Base-by-base conservation (phyloP, 805 yeast species). In the Pichia manshurica region DNA sequence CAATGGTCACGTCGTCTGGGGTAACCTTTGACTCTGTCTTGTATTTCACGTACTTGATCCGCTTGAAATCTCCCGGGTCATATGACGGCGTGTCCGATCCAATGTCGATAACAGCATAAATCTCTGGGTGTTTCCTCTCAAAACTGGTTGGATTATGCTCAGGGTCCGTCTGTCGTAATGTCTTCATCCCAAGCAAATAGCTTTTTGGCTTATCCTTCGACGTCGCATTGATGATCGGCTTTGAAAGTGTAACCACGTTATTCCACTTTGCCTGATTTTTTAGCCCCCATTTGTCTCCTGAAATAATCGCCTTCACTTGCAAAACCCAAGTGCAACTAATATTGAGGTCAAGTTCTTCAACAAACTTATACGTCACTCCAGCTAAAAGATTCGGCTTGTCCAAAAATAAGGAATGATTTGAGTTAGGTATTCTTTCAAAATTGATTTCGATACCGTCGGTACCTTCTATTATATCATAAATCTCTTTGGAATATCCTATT, bases 11-110 rank as follows among this genome's bases (percentile, higher is more conserved):
- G 41, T 70, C 71, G 52, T 82, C 84, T 0, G 91, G 91, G 1
- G 83, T 86, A 25, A 84, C 80, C 60, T 84, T 84, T 4, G 88
- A 81, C 34, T 84, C 89, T 1, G 91, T 84, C 29, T 89, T 84
- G 63, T 81, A 80, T 65, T 85, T 84, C 63, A 78, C 72, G 66
- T 84, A 84, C 47, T 68, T 68, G 53, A 85, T 74, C 15, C 74
- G 62, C 17, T 63, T 39, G 56, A 84, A 79, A 19, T 78, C 65
- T 20, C 61, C 53, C 0, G 90, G 89, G 48, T 78, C 80, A 58
- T 84, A 84, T 0, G 89, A 84, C 3, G 90, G 90, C 2, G 77
- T 69, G 51, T 78, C 82, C 0, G 81, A 77, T 1, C 89, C 82
- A 22, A 84, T 84, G 58, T 84, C 90, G 17, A 84, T 74, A 8